Conservation (phyloP, 345 rosid species). For the Lumnitzera racemosa region DNA sequence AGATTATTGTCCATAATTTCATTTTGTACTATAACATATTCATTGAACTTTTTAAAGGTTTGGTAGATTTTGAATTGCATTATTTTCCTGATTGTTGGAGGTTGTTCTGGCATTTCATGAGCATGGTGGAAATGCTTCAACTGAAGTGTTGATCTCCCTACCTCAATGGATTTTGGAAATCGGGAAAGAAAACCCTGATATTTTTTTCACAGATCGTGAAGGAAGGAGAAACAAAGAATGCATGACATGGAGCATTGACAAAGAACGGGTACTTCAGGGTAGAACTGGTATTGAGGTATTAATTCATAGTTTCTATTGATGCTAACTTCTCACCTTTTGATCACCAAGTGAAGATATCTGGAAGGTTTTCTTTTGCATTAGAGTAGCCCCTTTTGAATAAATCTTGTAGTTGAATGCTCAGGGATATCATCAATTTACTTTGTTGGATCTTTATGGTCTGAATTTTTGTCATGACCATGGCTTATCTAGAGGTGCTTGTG, state of each 20-base stretch:
- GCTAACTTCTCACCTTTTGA: background rate
- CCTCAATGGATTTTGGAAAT: slow-evolving; percentile 94
- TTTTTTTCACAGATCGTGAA: slow-evolving; percentile 84
- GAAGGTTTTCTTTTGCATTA: background rate
- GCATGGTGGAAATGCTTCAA: slow-evolving; percentile 55
- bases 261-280: slow-evolving; percentile 81
- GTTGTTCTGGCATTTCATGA: slow-evolving; percentile 96
- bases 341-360: background rate
- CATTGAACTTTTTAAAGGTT: background rate
- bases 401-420: background rate
- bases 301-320: background rate
- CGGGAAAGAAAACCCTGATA: slow-evolving; percentile 82
- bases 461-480: too few species aligned
- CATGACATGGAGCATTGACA: slow-evolving; percentile 85
- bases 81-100: slow-evolving; percentile 33
- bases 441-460: background rate
- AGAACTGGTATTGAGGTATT: slow-evolving; percentile 89
- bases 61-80: slow-evolving; percentile 12
- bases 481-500: too few species aligned
- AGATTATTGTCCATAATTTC: too few species aligned
- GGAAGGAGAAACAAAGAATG: slow-evolving; percentile 82
- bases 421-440: background rate
- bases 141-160: slow-evolving; percentile 46
- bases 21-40: too few species aligned
- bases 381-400: background rate